phyloP scores from a whole-genome alignment of 2,329 filamentous ascomycete species.

The Aspergillus fijiensis region DNA sequence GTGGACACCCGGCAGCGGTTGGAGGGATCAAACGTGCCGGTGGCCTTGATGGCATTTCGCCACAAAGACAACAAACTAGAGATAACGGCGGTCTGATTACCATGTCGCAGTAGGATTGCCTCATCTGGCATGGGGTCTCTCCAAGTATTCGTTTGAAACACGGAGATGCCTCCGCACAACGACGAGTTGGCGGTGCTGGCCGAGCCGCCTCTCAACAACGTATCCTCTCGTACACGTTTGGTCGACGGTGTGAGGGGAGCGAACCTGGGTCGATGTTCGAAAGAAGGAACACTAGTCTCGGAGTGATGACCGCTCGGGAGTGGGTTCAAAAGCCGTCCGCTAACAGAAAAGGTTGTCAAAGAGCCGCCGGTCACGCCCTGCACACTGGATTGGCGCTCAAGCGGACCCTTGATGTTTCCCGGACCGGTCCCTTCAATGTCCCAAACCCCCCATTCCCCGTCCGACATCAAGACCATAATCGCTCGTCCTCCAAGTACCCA shows the following conservation, averaged over 20 bases:
- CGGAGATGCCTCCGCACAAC: constrained; percentile 43
- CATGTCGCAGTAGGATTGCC: constrained; percentile 46
- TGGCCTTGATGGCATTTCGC: constrained; percentile 41
- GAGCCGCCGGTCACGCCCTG: constrained; percentile 43
- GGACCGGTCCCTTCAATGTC: constrained; percentile 49
- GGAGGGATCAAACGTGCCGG: constrained; percentile 41
- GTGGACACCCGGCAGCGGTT: constrained; percentile 39
- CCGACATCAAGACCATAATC: constrained; percentile 46
- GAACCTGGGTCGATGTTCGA: constrained; percentile 39
- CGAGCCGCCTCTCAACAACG: constrained; percentile 41
- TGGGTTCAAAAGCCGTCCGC: constrained; percentile 38
- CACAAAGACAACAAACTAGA: constrained; percentile 46
- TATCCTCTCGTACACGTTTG: constrained; percentile 46
- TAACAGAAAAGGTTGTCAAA: constrained; percentile 43
- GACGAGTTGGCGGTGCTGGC: constrained; percentile 30
- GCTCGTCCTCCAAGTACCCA: constrained; percentile 49
- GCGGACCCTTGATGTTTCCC: constrained; percentile 39
- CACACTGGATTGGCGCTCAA: constrained; percentile 39
- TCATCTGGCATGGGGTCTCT: constrained; percentile 43
- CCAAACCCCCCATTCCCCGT: constrained; percentile 53
- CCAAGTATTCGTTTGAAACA: constrained; percentile 38
- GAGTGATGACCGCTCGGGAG: constrained; percentile 22
- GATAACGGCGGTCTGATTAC: constrained; percentile 42
- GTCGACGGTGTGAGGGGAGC: constrained; percentile 52
- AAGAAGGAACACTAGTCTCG: constrained; percentile 24